Evolutionary conservation across 139 green algal species (phyloP), one percentile per base, ranked within the genome.

Genomic region (Desmodesmus armatus): DNA sequence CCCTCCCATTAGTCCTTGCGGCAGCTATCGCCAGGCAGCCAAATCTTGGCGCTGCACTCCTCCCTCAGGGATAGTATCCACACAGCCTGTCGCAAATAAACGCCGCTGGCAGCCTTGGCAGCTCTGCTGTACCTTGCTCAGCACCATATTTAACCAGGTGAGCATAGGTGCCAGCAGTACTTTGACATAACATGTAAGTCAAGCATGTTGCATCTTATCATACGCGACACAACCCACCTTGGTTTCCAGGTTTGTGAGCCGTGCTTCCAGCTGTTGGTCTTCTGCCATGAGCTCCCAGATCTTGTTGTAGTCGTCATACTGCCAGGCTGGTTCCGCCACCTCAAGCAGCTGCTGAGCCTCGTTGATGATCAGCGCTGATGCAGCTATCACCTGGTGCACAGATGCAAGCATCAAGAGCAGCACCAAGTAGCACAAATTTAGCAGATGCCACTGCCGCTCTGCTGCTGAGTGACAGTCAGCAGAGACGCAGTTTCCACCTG

Each of bases 281-380:
- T 84, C 43, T 23, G 78, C 62, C 0, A 43, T 27, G 2, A 84
- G 15, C 19, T 23, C 37, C 78, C 78, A 84, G n/a, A 76, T 75
- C 27, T 29, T 72, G 63, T 84, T 62, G 63, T 84, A 84, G 27
- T 62, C 44, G 5, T 41, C 40, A 15, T 84, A 84, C 6, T 84
- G 21, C 78, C 78, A 84, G 43, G 78, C 78, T 39, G 78, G 78
- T 35, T 84, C 78, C 27, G 63, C 78, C 78, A 84, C 77, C 43
- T 84, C 78, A 11, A 84, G 78, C 43, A 84, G 63, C 5, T 41
- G 31, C 13, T 63, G 78, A 31, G 78, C 78, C 25, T 84, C 78
- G 15, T n/a, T 63, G 31, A 76, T 84, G 31, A 84, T 51, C 17
- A 84, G 31, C 6, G 78, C 78, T 49, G 60, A 63, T 3, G 78